Base-by-base conservation (phyloP, 805 yeast species). In the Brettanomyces sp. region DNA sequence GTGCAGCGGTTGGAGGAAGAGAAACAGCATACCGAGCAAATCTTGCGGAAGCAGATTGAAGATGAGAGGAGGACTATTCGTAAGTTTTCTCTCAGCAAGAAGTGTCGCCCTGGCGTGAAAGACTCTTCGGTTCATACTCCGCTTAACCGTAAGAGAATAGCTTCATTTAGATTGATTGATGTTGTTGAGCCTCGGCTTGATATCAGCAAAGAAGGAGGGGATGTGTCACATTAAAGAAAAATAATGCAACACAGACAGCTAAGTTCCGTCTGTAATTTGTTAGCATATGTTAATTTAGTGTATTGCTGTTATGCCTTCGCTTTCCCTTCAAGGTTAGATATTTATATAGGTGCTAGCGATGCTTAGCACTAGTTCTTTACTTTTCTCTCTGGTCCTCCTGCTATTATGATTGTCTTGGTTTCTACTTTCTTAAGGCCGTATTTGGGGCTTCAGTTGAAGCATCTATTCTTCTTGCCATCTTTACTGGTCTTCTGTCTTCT, bases 51-150 rank as follows among this genome's bases (percentile, higher is more conserved):
- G 36, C 59, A 59, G 48, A 45, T 64, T 14, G 23, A 36, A 21
- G 49, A 44, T 22, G 66, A 62, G 40, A 52, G 62, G 39, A 48
- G 45, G 37, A 52, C 65, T 25, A 48, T 53, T 13, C 22, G 36
- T n/a, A 24, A 30, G 36, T 32, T 32, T 41, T 13, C 36, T 30
- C 14, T 30, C 6, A 13, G 18, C 28, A 18, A 28, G 22, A 39
- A 39, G n/a, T 5, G 21, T 25, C 28, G 34, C n/a, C 21, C 18
- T 11, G 12, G 9, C 12, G 24, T 18, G 9, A 7, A n/a, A 18
- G n/a, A 8, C 11, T 11, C 18, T n/a, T 22, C 36, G 5, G 22
- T 5, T 12, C 12, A 9, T 21, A 22, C 36, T 14, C 14, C 34
- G 5, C 18, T 9, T 18, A 30, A 24, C 2, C 23, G 34, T 11